Evolutionary conservation across 2,329 filamentous ascomycete species (phyloP).

Genomic region (Exutisphaerella laricina): DNA sequence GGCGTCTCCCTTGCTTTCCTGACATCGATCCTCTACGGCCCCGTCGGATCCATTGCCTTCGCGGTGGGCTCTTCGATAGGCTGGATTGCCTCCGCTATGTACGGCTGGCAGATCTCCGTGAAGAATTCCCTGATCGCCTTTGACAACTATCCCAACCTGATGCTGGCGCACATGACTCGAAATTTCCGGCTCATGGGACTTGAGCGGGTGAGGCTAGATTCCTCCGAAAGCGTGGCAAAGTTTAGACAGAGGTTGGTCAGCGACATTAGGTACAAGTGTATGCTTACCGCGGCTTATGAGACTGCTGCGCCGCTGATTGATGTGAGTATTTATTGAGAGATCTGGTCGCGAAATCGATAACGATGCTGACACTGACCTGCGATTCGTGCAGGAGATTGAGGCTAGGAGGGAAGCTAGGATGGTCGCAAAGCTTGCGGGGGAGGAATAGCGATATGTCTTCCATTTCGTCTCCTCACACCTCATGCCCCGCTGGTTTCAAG

Average conservation of each 20-base stretch:
- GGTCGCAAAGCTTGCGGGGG: too few relatives aligned
- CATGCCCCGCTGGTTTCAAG: too few relatives aligned
- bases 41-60: not conserved
- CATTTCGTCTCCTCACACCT: too few relatives aligned
- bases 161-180: not conserved
- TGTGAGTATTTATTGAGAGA: too few relatives aligned
- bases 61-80: not conserved
- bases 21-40: not conserved
- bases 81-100: not conserved
- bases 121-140: not conserved
- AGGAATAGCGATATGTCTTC: too few relatives aligned
- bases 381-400: too few relatives aligned
- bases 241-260: not conserved
- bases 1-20: not conserved
- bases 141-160: not conserved
- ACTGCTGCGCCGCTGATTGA: not conserved
- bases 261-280: not conserved
- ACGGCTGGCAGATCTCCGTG: not conserved
- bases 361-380: too few relatives aligned
- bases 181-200: not conserved
- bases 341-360: too few relatives aligned
- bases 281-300: not conserved
- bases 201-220: not conserved
- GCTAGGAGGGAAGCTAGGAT: too few relatives aligned
- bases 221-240: not conserved